These are phyloP conservation scores for Boletus huronensis DNA, from an alignment of 768 basidiomycete genomes.

Conservation along the genomic window DNA sequence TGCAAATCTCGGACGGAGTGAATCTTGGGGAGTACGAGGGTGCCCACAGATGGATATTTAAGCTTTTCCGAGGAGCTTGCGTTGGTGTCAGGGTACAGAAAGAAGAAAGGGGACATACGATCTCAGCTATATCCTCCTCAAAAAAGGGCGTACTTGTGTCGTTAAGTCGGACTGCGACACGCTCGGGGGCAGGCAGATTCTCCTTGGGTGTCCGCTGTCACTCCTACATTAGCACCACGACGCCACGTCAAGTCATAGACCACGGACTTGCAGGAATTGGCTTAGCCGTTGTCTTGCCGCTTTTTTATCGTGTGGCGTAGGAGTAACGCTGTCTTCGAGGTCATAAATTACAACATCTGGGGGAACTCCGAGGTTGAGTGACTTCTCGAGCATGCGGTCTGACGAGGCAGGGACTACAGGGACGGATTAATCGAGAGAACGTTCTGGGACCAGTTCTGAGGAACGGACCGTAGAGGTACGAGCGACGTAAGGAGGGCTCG, in stretches of 20 bases:
- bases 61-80: constrained; percentile 35
- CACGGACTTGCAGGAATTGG: constrained; percentile 53
- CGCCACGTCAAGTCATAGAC: constrained; percentile 1
- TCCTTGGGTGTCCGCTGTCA: constrained; percentile 24
- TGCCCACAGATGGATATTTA: constrained; percentile 45
- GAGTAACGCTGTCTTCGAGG: constrained; percentile 83
- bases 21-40: constrained; percentile 84
- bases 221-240: constrained; percentile 16
- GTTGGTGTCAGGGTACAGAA: constrained; percentile 3
- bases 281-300: constrained; percentile 53
- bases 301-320: constrained; percentile 52
- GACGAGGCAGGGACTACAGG: constrained; percentile 71
- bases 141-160: constrained; percentile 65
- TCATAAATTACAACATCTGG: constrained; percentile 86
- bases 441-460: background rate
- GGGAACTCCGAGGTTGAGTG: constrained; percentile 41
- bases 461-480: constrained; percentile 56
- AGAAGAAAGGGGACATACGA: constrained; percentile 38
- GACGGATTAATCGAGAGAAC: background rate
- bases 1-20: constrained; percentile 66
- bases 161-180: constrained; percentile 73
- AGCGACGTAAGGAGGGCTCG: constrained; percentile 39
- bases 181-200: constrained; percentile 41
- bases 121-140: constrained; percentile 54
- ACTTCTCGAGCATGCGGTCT: constrained; percentile 79